phyloP scores from a whole-genome alignment of 192 early-diverging fungal genomes.

The Lobosporangium transversale region DNA sequence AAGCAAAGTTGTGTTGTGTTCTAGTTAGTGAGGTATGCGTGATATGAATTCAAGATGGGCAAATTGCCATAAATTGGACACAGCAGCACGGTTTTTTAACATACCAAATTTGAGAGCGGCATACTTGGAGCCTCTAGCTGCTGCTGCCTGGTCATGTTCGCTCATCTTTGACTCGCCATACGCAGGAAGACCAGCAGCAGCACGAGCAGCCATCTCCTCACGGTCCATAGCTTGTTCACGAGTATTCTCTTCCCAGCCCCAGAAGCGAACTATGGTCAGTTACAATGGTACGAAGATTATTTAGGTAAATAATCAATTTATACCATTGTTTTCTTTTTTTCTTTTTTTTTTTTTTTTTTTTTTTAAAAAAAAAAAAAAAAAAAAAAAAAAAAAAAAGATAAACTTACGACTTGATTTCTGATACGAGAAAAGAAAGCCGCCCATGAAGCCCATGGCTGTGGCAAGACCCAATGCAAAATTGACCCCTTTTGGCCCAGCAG shows the following conservation, averaged over 20 bases:
- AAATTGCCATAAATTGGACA: too few species aligned
- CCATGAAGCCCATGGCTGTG: conserved; percentile 61
- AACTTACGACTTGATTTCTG: conserved; percentile 76
- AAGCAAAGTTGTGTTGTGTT: background rate
- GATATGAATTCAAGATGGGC: background rate
- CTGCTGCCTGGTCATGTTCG: conserved; percentile 64
- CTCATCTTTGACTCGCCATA: conserved; percentile 69
- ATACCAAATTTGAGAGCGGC: conserved; percentile 73
- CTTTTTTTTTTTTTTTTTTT: too few species aligned
- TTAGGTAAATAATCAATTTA: too few species aligned
- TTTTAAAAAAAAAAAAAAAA: background rate
- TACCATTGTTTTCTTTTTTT: too few species aligned
- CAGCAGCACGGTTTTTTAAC: too few species aligned
- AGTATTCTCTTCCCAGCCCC: conserved; percentile 90
- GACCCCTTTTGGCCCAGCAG: conserved; percentile 54
- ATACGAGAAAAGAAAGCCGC: conserved; percentile 85
- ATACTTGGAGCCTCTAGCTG: conserved; percentile 73
- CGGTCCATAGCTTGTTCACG: conserved; percentile 78
- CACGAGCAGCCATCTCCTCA: conserved; percentile 67
- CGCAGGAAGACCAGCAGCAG: conserved; percentile 74
- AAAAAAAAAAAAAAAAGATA: conserved; percentile 9
- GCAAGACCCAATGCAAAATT: conserved; percentile 64
- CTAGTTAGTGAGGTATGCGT: background rate
- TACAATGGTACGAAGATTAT: too few species aligned
- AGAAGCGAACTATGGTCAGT: conserved; percentile 96